phyloP scores from a whole-genome alignment of 2,329 filamentous ascomycete species.

The Xylaria sp. region DNA sequence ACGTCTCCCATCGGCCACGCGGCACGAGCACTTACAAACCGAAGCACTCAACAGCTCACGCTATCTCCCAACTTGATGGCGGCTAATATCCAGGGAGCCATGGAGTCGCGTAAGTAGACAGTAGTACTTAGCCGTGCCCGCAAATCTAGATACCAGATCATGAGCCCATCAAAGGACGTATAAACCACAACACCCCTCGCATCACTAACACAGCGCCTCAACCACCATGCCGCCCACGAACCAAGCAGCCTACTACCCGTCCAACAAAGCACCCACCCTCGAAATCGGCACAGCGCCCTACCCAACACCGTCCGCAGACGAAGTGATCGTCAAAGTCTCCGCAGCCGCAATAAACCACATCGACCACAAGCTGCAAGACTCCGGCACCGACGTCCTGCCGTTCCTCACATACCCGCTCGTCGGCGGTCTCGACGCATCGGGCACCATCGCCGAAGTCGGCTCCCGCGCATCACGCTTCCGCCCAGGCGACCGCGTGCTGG shows the following conservation, averaged over 20 bases:
- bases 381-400: conserved; percentile 27
- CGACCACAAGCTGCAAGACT: conserved; percentile 39
- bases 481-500: conserved; percentile 43
- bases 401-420: conserved; percentile 40
- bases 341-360: conserved; percentile 43
- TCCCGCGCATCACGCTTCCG: conserved; percentile 34
- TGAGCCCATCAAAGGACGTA: neutral
- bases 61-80: too few species aligned
- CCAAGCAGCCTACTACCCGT: conserved; percentile 30
- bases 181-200: neutral
- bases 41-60: too few species aligned
- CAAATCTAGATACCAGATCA: too few species aligned
- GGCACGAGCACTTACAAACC: too few species aligned
- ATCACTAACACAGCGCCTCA: too few species aligned
- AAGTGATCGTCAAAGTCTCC: conserved; percentile 40
- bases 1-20: too few species aligned
- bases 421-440: conserved; percentile 42
- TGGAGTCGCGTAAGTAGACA: too few species aligned
- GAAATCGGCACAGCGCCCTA: conserved; percentile 24
- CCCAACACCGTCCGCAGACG: conserved; percentile 19
- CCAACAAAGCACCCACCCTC: conserved; percentile 24
- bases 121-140: too few species aligned
- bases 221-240: conserved; percentile 32
- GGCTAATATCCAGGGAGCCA: too few species aligned
- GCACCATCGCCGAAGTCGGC: conserved; percentile 41